Percentiles rank a stretch among this genome's conserved stretches.
These are phyloP conservation scores for Phlebiopsis gigantea DNA, from an alignment of 768 basidiomycete species.

Conservation along the genomic window DNA sequence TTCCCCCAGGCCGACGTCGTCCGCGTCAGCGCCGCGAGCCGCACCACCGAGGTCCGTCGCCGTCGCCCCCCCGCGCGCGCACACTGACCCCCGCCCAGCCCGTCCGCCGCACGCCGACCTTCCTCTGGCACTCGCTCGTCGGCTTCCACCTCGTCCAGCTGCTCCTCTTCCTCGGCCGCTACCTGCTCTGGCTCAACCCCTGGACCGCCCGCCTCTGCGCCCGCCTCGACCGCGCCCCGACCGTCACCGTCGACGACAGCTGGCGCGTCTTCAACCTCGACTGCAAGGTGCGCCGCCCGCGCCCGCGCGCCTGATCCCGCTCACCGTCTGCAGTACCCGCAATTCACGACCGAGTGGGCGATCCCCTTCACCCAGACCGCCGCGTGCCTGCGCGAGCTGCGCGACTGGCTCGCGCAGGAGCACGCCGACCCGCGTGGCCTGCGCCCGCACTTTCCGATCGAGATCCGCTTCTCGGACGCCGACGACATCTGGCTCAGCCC, in stretches of 20 bases:
- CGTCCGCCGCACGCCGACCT: conserved; percentile 43
- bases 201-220: conserved; percentile 58
- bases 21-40: conserved; percentile 66
- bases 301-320: background rate
- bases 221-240: conserved; percentile 57
- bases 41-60: conserved; percentile 67
- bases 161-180: conserved; percentile 73
- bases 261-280: conserved; percentile 89
- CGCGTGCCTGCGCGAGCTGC: conserved; percentile 66
- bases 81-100: background rate
- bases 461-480: conserved; percentile 80
- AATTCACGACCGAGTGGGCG: conserved; percentile 95
- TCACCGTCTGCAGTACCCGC: conserved; percentile 62
- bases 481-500: conserved; percentile 97
- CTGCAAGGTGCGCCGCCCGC: conserved; percentile 63
- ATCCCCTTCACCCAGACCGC: conserved; percentile 67
- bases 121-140: conserved; percentile 68
- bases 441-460: conserved; percentile 87
- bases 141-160: conserved; percentile 82
- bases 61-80: background rate
- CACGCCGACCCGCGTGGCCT: conserved; percentile 63
- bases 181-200: conserved; percentile 54
- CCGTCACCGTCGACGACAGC: conserved; percentile 69
- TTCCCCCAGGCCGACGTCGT: conserved; percentile 75
- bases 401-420: conserved; percentile 67